Evolutionary conservation across 2,329 filamentous ascomycete species (phyloP).

Genomic region (Cytospora chrysosperma): DNA sequence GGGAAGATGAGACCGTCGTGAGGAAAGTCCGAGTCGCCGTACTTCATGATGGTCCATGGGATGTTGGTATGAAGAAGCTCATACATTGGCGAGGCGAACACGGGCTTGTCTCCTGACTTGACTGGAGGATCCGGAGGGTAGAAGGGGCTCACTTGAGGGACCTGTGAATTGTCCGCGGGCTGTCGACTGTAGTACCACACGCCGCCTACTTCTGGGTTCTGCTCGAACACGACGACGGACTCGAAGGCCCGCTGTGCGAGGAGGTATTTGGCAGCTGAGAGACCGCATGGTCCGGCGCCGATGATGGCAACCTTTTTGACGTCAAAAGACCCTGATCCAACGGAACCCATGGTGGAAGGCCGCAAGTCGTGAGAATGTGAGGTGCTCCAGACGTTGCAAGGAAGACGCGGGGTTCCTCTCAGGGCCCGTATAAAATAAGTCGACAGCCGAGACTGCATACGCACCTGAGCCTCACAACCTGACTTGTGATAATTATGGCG

Average conservation of each 20-base stretch:
- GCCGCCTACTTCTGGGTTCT: conserved; percentile 73
- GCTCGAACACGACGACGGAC: conserved; percentile 76
- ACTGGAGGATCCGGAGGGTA: conserved; percentile 63
- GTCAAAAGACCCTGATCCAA: conserved; percentile 37
- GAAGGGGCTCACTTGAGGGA: conserved; percentile 70
- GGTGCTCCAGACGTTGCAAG: not conserved
- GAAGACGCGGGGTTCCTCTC: not conserved
- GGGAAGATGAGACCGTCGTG: conserved; percentile 71
- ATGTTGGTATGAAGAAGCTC: conserved; percentile 84
- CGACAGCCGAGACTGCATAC: not conserved
- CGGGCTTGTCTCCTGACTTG: conserved; percentile 46
- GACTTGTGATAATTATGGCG: not conserved
- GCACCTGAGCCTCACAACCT: not conserved
- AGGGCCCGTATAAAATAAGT: not conserved
- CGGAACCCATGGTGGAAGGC: conserved; percentile 29
- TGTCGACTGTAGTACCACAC: conserved; percentile 77
- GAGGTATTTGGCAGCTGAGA: conserved; percentile 79
- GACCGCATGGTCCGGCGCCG: conserved; percentile 77
- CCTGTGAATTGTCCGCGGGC: conserved; percentile 45
- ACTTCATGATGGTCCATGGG: conserved; percentile 76
- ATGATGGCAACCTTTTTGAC: conserved; percentile 71
- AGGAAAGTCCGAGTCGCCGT: conserved; percentile 67
- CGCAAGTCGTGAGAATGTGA: not conserved
- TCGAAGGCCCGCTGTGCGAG: conserved; percentile 66
- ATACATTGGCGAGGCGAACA: conserved; percentile 84